These are phyloP conservation scores for Apophysomyces variabilis DNA, from an alignment of 371 early-diverging fungal species.

Conservation along the genomic window DNA sequence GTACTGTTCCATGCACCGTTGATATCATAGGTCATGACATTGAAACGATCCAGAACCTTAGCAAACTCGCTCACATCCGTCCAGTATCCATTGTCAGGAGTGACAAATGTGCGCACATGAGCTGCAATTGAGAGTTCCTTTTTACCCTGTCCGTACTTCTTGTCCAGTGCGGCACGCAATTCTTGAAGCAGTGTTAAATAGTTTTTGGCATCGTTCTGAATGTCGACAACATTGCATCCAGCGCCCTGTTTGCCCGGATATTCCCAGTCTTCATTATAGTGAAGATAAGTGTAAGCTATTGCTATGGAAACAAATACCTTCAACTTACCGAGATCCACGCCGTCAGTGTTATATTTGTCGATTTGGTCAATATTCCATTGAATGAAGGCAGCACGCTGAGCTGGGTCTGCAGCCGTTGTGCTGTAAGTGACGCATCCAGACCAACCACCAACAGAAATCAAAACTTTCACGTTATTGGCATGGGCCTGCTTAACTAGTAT, in stretches of 20 bases:
- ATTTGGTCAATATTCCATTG: constrained; percentile 52
- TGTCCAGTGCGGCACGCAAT: constrained; percentile 64
- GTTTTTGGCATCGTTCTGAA: constrained; percentile 47
- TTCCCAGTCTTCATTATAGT: constrained; percentile 48
- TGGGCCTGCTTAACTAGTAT: constrained; percentile 54
- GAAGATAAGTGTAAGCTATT: background rate
- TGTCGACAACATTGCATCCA: constrained; percentile 55
- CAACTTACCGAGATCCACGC: constrained; percentile 66
- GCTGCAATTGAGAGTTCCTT: constrained; percentile 77
- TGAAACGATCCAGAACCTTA: constrained; percentile 66
- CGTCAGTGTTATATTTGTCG: constrained; percentile 56
- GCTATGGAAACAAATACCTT: background rate
- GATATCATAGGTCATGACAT: constrained; percentile 63
- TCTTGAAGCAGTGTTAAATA: constrained; percentile 64
- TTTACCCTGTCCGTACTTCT: constrained; percentile 39
- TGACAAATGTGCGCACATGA: constrained; percentile 66
- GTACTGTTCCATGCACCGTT: constrained; percentile 68
- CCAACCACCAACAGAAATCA: constrained; percentile 58
- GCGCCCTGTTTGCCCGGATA: constrained; percentile 64
- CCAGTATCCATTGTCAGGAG: constrained; percentile 46
- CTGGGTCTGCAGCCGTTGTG: constrained; percentile 49
- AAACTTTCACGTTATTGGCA: constrained; percentile 49
- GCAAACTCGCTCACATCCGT: constrained; percentile 67
- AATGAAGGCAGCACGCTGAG: constrained; percentile 54
- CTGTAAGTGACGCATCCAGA: constrained; percentile 42